phyloP scores from a whole-genome alignment of 805 yeast species.

The Danielia oregonensis region DNA sequence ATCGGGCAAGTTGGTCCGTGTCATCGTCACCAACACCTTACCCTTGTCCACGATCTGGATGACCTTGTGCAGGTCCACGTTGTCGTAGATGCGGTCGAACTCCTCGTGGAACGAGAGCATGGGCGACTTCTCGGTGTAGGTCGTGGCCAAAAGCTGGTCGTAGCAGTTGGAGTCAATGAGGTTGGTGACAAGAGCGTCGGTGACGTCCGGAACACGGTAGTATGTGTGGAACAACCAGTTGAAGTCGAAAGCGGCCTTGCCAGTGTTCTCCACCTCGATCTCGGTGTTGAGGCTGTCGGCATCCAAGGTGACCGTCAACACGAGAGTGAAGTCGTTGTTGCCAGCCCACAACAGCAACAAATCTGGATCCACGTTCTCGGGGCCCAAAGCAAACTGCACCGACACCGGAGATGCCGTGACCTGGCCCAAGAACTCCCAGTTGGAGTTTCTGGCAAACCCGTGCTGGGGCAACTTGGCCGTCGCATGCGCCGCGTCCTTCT shows the following conservation, averaged over 20 bases:
- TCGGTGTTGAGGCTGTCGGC: conserved; percentile 58
- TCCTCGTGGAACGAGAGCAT: conserved; percentile 71
- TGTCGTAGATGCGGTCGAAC: conserved; percentile 78
- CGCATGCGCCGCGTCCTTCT: conserved; percentile 46
- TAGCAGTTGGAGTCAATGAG: conserved; percentile 66
- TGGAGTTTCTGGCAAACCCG: conserved; percentile 88
- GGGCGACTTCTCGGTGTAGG: conserved; percentile 70
- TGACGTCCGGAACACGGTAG: conserved; percentile 69
- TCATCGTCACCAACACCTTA: conserved; percentile 63
- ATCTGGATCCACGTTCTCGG: conserved; percentile 71
- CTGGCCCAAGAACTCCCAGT: conserved; percentile 94
- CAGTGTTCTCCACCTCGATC: conserved; percentile 75
- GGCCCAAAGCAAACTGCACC: conserved; percentile 87
- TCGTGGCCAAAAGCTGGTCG: conserved; percentile 68
- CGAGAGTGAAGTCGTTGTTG: conserved; percentile 67
- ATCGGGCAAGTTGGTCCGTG: conserved; percentile 60
- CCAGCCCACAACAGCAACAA: conserved; percentile 54
- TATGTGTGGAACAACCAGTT: conserved; percentile 96
- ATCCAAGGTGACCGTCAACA: conserved; percentile 59
- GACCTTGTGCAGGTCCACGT: conserved; percentile 49
- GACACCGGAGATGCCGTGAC: conserved; percentile 59
- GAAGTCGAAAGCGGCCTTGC: conserved; percentile 66
- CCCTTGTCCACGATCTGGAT: conserved; percentile 72
- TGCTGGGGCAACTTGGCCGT: conserved; percentile 83
- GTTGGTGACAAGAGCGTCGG: conserved; percentile 73